Percentiles rank a stretch among this genome's conserved stretches.
These are phyloP conservation scores for Pugionium cornutum DNA, from an alignment of 345 rosid species.

Conservation along the genomic window DNA sequence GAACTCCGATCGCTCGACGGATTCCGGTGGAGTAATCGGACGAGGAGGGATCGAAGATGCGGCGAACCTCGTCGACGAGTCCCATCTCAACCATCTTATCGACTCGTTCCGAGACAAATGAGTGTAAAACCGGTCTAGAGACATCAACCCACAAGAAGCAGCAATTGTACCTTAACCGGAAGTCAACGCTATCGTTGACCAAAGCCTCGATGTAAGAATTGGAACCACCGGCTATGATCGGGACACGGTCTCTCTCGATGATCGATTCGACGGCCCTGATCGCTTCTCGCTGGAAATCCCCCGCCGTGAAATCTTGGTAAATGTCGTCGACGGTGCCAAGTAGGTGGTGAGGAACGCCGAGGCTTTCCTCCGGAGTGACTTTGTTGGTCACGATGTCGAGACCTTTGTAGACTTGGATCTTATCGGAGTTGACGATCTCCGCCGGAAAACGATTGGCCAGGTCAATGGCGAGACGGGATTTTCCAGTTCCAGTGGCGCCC, in stretches of 20 bases:
- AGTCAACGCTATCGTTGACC: constrained; percentile 55
- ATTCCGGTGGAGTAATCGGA: constrained; percentile 61
- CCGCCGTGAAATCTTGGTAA: constrained; percentile 50
- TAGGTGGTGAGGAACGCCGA: constrained; percentile 77
- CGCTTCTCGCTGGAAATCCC: constrained; percentile 55
- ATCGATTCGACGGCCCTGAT: constrained; percentile 50
- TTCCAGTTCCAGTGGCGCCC: constrained; percentile 93
- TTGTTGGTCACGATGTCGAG: constrained; percentile 73
- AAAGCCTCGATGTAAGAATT: constrained; percentile 76
- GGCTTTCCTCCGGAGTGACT: constrained; percentile 72
- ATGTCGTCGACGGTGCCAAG: constrained; percentile 56
- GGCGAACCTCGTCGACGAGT: constrained; percentile 61
- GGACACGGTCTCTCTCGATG: constrained; percentile 46
- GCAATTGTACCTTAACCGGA: constrained; percentile 63
- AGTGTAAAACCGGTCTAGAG: constrained; percentile 50
- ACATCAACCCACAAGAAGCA: constrained; percentile 91
- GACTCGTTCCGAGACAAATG: constrained; percentile 73
- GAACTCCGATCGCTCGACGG: constrained; percentile 78
- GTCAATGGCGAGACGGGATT: constrained; percentile 82
- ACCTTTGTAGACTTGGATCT: constrained; percentile 83
- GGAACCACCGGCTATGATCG: constrained; percentile 89
- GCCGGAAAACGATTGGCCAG: constrained; percentile 69
- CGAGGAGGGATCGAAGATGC: constrained; percentile 50
- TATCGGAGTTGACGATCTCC: constrained; percentile 81
- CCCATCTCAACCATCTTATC: constrained; percentile 76